Evolutionary conservation across 257 asterid species (phyloP).

Genomic region (Nicotiana tomentosiformis): DNA sequence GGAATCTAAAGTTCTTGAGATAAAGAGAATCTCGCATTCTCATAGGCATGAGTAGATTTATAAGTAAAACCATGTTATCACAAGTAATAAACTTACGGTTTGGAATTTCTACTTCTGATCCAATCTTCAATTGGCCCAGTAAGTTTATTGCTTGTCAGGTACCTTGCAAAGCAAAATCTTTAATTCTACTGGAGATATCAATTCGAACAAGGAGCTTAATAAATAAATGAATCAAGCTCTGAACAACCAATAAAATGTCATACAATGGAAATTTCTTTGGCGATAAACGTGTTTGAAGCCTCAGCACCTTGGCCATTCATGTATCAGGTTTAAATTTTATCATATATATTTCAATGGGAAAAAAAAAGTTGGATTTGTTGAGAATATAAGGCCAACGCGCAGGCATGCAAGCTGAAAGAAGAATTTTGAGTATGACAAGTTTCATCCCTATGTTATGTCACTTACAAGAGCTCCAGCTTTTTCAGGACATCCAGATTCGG

Average conservation of each 20-base stretch:
- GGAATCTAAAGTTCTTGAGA: not conserved
- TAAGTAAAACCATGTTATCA: not conserved
- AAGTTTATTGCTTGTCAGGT: conserved; percentile 41
- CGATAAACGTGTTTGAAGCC: not conserved
- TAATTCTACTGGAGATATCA: not conserved
- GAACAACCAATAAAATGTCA: not conserved
- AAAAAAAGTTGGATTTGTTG: too few relatives aligned
- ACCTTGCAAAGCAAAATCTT: conserved; percentile 22
- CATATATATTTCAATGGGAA: too few relatives aligned
- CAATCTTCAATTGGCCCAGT: conserved; percentile 38
- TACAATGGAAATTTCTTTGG: not conserved
- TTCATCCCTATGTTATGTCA: not conserved
- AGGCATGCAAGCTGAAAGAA: not conserved
- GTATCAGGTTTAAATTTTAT: not conserved
- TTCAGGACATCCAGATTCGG: conserved; percentile 24
- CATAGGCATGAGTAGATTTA: not conserved
- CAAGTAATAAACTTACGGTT: conserved; percentile 24
- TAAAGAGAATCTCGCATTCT: not conserved
- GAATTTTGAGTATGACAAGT: not conserved
- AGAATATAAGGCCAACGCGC: too few relatives aligned
- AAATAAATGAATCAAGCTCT: not conserved
- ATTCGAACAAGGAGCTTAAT: not conserved
- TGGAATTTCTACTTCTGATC: conserved; percentile 15
- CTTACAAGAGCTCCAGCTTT: conserved; percentile 29
- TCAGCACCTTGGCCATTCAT: not conserved